phyloP scores from a whole-genome alignment of 176 grass and related monocot species.

The Oryza nivara region DNA sequence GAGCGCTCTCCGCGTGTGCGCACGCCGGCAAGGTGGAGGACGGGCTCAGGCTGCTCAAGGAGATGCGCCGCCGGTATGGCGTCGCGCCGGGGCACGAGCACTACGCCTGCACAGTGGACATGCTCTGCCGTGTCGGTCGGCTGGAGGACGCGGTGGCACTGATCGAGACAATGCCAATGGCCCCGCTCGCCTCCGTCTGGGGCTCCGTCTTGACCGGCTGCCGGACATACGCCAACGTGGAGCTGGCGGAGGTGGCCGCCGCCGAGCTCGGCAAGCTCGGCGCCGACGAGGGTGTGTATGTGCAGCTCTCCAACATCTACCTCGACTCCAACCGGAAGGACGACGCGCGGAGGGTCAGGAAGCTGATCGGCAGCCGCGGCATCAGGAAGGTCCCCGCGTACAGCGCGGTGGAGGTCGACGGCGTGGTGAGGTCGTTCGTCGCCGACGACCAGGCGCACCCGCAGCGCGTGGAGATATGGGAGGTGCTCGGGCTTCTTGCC shows the following conservation, averaged over 20 bases:
- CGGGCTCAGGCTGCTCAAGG: slow-evolving; percentile 53
- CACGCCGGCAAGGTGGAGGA: slow-evolving; percentile 69
- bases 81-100: slow-evolving; percentile 70
- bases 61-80: slow-evolving; percentile 53
- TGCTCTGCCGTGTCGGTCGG: slow-evolving; percentile 79
- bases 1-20: slow-evolving; percentile 61
- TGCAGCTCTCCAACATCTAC: slow-evolving; percentile 88
- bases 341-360: slow-evolving; percentile 62
- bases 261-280: slow-evolving; percentile 60
- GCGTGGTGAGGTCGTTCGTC: slow-evolving; percentile 69
- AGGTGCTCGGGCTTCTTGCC: slow-evolving; percentile 52
- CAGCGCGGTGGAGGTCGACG: slow-evolving; percentile 65
- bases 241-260: slow-evolving; percentile 67
- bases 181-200: slow-evolving; percentile 65
- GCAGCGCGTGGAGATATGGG: slow-evolving; percentile 59
- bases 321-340: slow-evolving; percentile 67
- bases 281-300: slow-evolving; percentile 71
- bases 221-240: slow-evolving; percentile 61
- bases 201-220: slow-evolving; percentile 69
- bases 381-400: slow-evolving; percentile 63
- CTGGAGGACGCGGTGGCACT: slow-evolving; percentile 59
- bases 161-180: slow-evolving; percentile 72
- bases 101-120: slow-evolving; percentile 82
- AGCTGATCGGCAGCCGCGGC: slow-evolving; percentile 61
- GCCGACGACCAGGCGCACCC: slow-evolving; percentile 70